phyloP scores from a whole-genome alignment of 169 alveolate species.

The Plasmodium adleri region DNA sequence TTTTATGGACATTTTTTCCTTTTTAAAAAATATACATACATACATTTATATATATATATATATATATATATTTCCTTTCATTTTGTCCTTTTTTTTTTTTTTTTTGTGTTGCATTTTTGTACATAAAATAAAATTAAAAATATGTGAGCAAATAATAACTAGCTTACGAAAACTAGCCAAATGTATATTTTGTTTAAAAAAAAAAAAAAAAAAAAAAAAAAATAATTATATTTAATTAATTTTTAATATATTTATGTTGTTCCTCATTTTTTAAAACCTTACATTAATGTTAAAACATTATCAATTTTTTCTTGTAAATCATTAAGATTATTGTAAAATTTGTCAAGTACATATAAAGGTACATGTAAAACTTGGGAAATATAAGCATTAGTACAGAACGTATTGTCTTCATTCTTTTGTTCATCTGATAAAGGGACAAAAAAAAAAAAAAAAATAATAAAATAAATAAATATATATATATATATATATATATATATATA shows the following conservation, averaged over 20 bases:
- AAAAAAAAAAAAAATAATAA: neutral
- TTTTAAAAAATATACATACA: too few relatives aligned
- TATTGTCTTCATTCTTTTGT: slow-evolving; percentile 2
- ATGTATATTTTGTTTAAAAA: too few relatives aligned
- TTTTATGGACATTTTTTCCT: too few relatives aligned
- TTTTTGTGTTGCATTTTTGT: too few relatives aligned
- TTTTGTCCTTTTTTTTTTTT: too few relatives aligned
- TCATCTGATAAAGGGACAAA: slow-evolving; percentile 3
- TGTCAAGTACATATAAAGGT: slow-evolving; percentile 61
- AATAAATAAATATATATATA: neutral
- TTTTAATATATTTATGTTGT: neutral
- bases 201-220: too few relatives aligned
- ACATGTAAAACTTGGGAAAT: slow-evolving; percentile 40
- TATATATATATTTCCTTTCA: too few relatives aligned
- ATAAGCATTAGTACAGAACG: slow-evolving; percentile 24
- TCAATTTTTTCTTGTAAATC: slow-evolving; percentile 33
- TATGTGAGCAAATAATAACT: too few relatives aligned
- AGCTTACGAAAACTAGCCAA: too few relatives aligned
- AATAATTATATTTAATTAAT: too few relatives aligned
- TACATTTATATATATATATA: too few relatives aligned
- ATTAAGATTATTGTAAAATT: slow-evolving; percentile 18
- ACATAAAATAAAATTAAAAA: too few relatives aligned
- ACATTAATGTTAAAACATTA: neutral
- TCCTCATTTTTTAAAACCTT: neutral
- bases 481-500: neutral